Conservation (phyloP, 495 filamentous ascomycete species). For the Neurospora sp. region DNA sequence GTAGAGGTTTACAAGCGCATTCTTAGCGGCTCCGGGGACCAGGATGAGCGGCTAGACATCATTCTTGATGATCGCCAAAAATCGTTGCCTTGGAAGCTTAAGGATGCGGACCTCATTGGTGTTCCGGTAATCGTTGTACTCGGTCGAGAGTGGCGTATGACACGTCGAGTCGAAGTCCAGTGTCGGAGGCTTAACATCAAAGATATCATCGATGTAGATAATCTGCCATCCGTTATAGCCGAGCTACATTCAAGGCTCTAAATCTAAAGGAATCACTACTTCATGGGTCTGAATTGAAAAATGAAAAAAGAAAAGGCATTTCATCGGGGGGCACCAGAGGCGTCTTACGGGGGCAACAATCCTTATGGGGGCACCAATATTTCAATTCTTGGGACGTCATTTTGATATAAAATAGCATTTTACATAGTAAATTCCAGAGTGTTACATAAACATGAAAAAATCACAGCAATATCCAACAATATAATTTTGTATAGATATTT, state of each 20-base stretch:
- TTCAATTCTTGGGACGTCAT: no score
- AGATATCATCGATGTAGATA: constrained; percentile 15
- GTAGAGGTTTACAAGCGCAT: constrained; percentile 47
- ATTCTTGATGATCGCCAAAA: constrained; percentile 65
- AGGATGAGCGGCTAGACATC: constrained; percentile 37
- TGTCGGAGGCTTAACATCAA: constrained; percentile 46
- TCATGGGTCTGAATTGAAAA: no score
- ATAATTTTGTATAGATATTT: no score
- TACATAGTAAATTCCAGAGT: no score
- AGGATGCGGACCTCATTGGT: constrained; percentile 80
- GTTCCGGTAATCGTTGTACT: constrained; percentile 75
- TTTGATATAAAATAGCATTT: no score
- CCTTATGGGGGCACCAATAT: no score
- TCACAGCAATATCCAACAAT: no score
- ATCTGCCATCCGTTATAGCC: constrained; percentile 13
- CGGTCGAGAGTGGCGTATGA: constrained; percentile 61
- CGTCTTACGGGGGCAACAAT: no score
- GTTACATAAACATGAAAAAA: no score
- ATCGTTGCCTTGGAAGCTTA: constrained; percentile 70
- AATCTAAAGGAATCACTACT: neutral
- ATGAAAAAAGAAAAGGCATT: no score
- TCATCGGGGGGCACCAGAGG: no score
- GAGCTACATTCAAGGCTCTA: constrained; percentile 4
- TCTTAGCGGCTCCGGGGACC: neutral
- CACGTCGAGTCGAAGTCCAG: constrained; percentile 62